phyloP scores from a whole-genome alignment of 2,329 filamentous ascomycete genomes.

The Cordyceps fumosorosea region DNA sequence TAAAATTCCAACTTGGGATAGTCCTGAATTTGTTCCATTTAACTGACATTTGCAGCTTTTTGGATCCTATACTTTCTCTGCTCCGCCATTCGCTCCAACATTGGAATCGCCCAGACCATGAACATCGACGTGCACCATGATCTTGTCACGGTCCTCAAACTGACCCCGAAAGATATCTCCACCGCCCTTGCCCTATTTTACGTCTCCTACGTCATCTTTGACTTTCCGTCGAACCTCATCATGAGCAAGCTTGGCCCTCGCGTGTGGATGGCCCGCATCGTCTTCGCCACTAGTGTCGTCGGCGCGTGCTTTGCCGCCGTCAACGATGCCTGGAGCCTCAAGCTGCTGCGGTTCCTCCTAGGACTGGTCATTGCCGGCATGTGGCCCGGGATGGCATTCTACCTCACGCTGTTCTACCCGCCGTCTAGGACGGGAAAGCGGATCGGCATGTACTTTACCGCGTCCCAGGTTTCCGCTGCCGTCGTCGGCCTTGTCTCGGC shows the following conservation, averaged over 20 bases:
- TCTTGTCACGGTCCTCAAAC: slow-evolving; percentile 61
- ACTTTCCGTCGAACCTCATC: slow-evolving; percentile 79
- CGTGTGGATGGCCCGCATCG: slow-evolving; percentile 88
- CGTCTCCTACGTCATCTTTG: slow-evolving; percentile 85
- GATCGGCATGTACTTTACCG: slow-evolving; percentile 85
- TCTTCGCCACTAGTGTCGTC: slow-evolving; percentile 78
- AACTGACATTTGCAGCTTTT: slow-evolving; percentile 50
- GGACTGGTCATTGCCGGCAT: slow-evolving; percentile 86
- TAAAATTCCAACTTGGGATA: slow-evolving; percentile 21
- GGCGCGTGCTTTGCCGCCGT: slow-evolving; percentile 80
- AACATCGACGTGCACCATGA: slow-evolving; percentile 66
- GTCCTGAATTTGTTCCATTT: too few species aligned
- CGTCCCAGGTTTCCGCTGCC: slow-evolving; percentile 79
- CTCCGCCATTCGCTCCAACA: slow-evolving; percentile 85
- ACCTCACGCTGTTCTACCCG: slow-evolving; percentile 86
- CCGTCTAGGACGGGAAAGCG: slow-evolving; percentile 79
- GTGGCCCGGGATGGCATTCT: slow-evolving; percentile 95
- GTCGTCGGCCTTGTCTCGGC: slow-evolving; percentile 86
- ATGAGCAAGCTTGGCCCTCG: slow-evolving; percentile 82
- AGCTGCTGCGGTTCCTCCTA: slow-evolving; percentile 78
- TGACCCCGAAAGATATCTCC: slow-evolving; percentile 71
- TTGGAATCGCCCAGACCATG: slow-evolving; percentile 93
- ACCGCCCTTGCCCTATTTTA: slow-evolving; percentile 85
- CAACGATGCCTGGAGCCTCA: slow-evolving; percentile 75
- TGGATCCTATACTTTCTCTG: slow-evolving; percentile 90